Evolutionary conservation across 441 rosid genomes (phyloP).

Genomic region (Gossypium schwendimanii): DNA sequence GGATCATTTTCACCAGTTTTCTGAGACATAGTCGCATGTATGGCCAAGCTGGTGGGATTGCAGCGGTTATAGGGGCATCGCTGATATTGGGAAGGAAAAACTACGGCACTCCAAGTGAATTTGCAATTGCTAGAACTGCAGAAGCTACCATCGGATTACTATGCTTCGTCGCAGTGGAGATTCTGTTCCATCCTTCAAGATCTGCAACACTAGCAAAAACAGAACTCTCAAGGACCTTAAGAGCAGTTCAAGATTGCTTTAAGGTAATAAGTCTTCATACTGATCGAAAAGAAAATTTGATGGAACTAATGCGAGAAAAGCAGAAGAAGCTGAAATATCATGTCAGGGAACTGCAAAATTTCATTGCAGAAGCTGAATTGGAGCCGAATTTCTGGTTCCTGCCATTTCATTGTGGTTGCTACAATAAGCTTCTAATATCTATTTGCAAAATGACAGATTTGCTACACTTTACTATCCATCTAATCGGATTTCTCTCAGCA

Average conservation of each 20-base stretch:
- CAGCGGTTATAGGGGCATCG: slow-evolving; percentile 58
- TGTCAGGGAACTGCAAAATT: slow-evolving; percentile 29
- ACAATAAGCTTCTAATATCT: slow-evolving; percentile 28
- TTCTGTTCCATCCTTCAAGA: slow-evolving; percentile 41
- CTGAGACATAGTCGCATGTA: slow-evolving; percentile 66
- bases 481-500: slow-evolving; percentile 29
- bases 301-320: slow-evolving; percentile 24
- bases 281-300: slow-evolving; percentile 19
- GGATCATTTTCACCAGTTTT: slow-evolving; percentile 59
- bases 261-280: slow-evolving; percentile 22
- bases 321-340: slow-evolving; percentile 34
- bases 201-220: slow-evolving; percentile 54
- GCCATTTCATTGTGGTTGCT: slow-evolving; percentile 35
- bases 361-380: slow-evolving; percentile 44
- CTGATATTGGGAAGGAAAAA: slow-evolving; percentile 63
- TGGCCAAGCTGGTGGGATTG: slow-evolving; percentile 59
- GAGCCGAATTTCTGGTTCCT: slow-evolving; percentile 64
- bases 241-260: slow-evolving; percentile 30
- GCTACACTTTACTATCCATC: slow-evolving; percentile 27
- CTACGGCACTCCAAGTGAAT: slow-evolving; percentile 49
- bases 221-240: slow-evolving; percentile 39
- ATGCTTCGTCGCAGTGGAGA: slow-evolving; percentile 48
- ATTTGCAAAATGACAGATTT: slow-evolving; percentile 40
- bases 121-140: slow-evolving; percentile 55
- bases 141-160: slow-evolving; percentile 59